These are phyloP conservation scores for sweet orange (Citrus sinensis) DNA, from an alignment of 345 rosid species.

Conservation along the genomic window DVS_A1.0 CM039163.1:36393001-36393500, in stretches of 20 bases:
- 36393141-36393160: background rate
- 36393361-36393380: background rate
- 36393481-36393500: background rate
- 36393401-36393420: background rate
- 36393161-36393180: background rate
- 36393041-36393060: background rate
- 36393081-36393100: background rate
- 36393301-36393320: background rate
- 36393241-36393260: background rate
- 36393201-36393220: background rate
- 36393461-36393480: background rate
- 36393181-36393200: background rate
- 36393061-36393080: background rate
- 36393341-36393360: background rate
- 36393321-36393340: background rate
- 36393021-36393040: constrained; percentile 76
- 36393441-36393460: background rate
- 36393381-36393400: background rate
- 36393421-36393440: background rate
- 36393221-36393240: background rate
- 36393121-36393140: background rate
- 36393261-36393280: background rate
- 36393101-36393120: background rate
- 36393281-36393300: background rate
- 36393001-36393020: constrained; percentile 61